Evolutionary conservation across 1,139 yeast genomes (phyloP).

Genomic region (Kurtzmaniella natalensis): DNA sequence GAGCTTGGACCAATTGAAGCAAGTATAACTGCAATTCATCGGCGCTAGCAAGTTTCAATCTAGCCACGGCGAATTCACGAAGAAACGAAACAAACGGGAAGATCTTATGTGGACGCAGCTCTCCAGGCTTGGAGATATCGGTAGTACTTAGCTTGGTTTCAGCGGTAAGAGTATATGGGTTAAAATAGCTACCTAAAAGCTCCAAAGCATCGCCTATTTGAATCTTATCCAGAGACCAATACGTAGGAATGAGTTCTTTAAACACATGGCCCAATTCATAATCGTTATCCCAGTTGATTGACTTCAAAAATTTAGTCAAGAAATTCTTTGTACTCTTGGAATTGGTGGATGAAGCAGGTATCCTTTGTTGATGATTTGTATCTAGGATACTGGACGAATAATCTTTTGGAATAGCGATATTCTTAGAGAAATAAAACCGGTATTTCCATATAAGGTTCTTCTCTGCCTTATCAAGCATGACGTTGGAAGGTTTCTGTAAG

Average conservation of each 20-base stretch:
- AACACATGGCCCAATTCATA: slow-evolving; percentile 76
- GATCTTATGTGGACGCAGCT: slow-evolving; percentile 27
- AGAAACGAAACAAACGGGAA: slow-evolving; percentile 40
- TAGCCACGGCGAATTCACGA: slow-evolving; percentile 81
- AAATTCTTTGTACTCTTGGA: slow-evolving; percentile 38
- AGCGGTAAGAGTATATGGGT: slow-evolving; percentile 33
- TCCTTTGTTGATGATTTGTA: neutral
- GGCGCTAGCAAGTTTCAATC: slow-evolving; percentile 74
- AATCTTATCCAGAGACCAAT: slow-evolving; percentile 59
- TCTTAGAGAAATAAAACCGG: slow-evolving; percentile 73
- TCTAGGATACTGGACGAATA: slow-evolving; percentile 7
- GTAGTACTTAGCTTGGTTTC: slow-evolving; percentile 3
- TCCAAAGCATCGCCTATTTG: slow-evolving; percentile 94
- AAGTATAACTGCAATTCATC: slow-evolving; percentile 77
- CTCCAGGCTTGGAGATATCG: slow-evolving; percentile 16
- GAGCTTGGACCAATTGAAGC: slow-evolving; percentile 88
- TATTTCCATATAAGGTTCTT: slow-evolving; percentile 90
- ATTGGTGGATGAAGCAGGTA: neutral
- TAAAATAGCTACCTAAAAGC: slow-evolving; percentile 68
- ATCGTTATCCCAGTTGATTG: slow-evolving; percentile 86
- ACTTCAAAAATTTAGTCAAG: slow-evolving; percentile 78
- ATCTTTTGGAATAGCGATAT: slow-evolving; percentile 16
- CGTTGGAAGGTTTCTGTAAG: slow-evolving; percentile 76
- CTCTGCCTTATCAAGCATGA: slow-evolving; percentile 75
- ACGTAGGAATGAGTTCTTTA: slow-evolving; percentile 43